A percentile compares a stretch with the other conserved stretches of the same genome.
These are phyloP conservation scores for Pseudonectria foliicola DNA, from an alignment of 2,329 filamentous ascomycete genomes.

Conservation along the genomic window DNA sequence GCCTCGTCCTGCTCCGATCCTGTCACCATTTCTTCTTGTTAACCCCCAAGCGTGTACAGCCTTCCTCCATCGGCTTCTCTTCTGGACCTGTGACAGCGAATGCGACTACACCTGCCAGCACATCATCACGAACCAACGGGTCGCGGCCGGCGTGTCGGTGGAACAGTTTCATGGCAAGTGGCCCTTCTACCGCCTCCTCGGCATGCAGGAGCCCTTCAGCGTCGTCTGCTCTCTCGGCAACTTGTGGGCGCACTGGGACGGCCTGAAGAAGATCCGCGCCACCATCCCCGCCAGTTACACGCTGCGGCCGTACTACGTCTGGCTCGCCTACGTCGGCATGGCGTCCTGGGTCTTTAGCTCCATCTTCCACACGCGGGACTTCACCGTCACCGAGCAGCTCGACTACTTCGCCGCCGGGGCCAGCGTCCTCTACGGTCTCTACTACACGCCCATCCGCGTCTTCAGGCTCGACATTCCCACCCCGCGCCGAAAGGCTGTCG, in stretches of 20 bases:
- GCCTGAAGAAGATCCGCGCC: slow-evolving; percentile 63
- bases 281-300: slow-evolving; percentile 66
- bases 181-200: slow-evolving; percentile 86
- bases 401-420: slow-evolving; percentile 95
- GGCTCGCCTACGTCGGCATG: slow-evolving; percentile 74
- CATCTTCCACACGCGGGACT: slow-evolving; percentile 89
- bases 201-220: slow-evolving; percentile 90
- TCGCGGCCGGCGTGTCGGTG: slow-evolving; percentile 58
- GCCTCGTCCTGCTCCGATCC: slow-evolving; percentile 7
- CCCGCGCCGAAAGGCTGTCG: slow-evolving; percentile 38
- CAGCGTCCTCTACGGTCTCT: slow-evolving; percentile 84
- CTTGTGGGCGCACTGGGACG: slow-evolving; percentile 74
- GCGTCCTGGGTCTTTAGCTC: slow-evolving; percentile 82
- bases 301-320: slow-evolving; percentile 71
- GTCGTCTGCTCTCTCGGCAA: slow-evolving; percentile 93
- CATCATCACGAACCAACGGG: slow-evolving; percentile 69
- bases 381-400: slow-evolving; percentile 77
- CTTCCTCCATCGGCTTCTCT: slow-evolving; percentile 72
- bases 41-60: slow-evolving; percentile 43
- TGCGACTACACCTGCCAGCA: slow-evolving; percentile 99
- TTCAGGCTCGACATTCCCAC: slow-evolving; percentile 66
- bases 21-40: slow-evolving; percentile 11
- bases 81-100: slow-evolving; percentile 89
- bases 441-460: slow-evolving; percentile 74
- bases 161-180: slow-evolving; percentile 98